Evolutionary conservation across 2,329 filamentous ascomycete genomes (phyloP).

Genomic region (Colletotrichum karsti): DNA sequence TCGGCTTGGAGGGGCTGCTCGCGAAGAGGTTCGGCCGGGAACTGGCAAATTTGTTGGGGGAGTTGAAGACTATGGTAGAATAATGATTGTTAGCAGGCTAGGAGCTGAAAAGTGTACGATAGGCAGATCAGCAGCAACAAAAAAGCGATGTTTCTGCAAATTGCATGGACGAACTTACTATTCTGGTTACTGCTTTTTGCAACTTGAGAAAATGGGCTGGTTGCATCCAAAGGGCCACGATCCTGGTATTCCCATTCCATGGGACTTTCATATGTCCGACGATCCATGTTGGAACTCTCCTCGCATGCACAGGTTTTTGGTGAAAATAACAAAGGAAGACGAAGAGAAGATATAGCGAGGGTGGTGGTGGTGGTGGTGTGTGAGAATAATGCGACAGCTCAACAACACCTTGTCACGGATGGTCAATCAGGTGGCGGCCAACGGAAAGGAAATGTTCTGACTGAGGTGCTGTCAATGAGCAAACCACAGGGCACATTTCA

Average conservation of each 20-base stretch:
- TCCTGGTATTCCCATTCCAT: conserved; percentile 76
- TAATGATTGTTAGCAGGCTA: background rate
- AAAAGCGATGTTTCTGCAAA: too few relatives aligned
- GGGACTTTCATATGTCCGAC: conserved; percentile 65
- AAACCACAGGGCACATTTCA: background rate
- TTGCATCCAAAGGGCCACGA: conserved; percentile 64
- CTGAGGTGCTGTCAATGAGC: background rate
- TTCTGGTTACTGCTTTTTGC: conserved; percentile 48
- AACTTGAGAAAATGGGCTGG: conserved; percentile 68
- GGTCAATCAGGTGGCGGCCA: background rate
- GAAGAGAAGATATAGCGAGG: background rate
- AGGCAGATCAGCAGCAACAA: too few relatives aligned
- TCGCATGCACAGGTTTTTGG: background rate
- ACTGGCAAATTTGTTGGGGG: conserved; percentile 44
- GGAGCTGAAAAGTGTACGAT: too few relatives aligned
- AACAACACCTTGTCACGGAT: background rate
- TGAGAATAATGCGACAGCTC: background rate
- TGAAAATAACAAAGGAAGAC: background rate
- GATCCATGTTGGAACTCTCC: conserved; percentile 51
- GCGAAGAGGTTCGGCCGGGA: conserved; percentile 45
- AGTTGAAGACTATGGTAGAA: conserved; percentile 42
- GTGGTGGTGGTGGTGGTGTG: background rate
- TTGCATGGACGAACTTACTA: conserved; percentile 43
- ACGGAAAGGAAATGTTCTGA: conserved; percentile 5
- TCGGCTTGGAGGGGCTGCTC: conserved; percentile 34